Base-by-base conservation (phyloP, 257 asterid species). In the Przewalskia tangutica region DNA sequence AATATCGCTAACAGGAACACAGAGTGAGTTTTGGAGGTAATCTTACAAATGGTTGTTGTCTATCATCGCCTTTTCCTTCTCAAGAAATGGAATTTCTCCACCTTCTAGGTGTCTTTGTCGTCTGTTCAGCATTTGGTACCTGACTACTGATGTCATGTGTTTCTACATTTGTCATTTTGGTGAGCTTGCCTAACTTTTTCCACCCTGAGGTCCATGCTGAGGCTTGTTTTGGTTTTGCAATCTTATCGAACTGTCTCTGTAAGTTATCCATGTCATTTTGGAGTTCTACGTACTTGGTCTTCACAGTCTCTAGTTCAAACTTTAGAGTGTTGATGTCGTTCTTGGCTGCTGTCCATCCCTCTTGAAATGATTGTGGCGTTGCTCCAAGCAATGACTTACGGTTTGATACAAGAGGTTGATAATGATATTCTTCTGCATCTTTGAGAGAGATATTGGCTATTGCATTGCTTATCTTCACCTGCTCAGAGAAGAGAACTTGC, bases 11-110 rank as follows among this genome's bases (percentile, higher is more conserved):
- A n/a, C n/a, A n/a, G 36, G 27, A 80, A 16, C 53, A 44, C 27
- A 27, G 17, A 27, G 17, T 0, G 76, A 66, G 58, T 18, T 42
- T 32, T 42, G 20, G 42, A 73, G 70, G 40, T 12, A 59, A 77
- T 65, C 38, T 83, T 62, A 23, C 64, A 71, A 12, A 51, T 9
- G 23, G 40, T 58, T 71, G 51, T 64, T 81, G 82, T 71, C 40
- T 7, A 62, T 84, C 36, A 40, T 17, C 34, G 44, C 55, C 46
- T 20, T 46, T 23, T 54, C 83, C 60, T 70, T 46, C 65, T 93
- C 89, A 92, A n/a, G 98, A 94, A 84, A 93, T 90, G 50, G 98
- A 94, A 83, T 94, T 94, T 88, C 98, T 94, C 98, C 98, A 94
- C 85, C 97, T 91, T 75, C 98, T 90, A 5, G 94, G 91, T n/a